Evolutionary conservation across 805 yeast species (phyloP).

Genomic region (Candida maesae): DNA sequence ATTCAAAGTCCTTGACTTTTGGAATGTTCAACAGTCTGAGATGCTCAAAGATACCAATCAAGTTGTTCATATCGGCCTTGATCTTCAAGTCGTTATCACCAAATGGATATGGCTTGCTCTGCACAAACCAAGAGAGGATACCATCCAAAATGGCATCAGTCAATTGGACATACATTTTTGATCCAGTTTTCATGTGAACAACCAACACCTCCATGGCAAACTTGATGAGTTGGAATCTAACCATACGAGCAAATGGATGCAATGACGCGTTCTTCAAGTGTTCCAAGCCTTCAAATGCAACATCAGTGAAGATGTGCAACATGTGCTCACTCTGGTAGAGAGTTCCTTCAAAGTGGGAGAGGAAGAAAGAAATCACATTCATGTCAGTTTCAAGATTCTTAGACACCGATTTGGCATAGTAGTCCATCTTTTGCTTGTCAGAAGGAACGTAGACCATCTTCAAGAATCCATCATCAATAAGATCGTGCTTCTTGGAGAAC

Average conservation of each 20-base stretch:
- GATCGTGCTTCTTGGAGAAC: constrained; percentile 54
- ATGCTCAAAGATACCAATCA: constrained; percentile 45
- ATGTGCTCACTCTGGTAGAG: constrained; percentile 67
- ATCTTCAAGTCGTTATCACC: constrained; percentile 77
- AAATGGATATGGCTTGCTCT: constrained; percentile 64
- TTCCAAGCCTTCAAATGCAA: constrained; percentile 52
- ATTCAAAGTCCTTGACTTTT: constrained; percentile 28
- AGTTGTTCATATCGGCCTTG: constrained; percentile 59
- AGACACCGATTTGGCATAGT: constrained; percentile 45
- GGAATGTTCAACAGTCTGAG: constrained; percentile 14
- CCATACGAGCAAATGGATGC: constrained; percentile 78
- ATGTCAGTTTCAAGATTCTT: constrained; percentile 62
- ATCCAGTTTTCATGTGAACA: constrained; percentile 47
- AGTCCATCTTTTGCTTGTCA: constrained; percentile 54
- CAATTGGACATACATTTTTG: constrained; percentile 43
- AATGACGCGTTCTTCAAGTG: constrained; percentile 56
- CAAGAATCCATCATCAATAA: constrained; percentile 54
- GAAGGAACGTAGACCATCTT: constrained; percentile 91
- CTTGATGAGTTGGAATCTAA: constrained; percentile 68
- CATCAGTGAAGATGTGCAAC: constrained; percentile 62
- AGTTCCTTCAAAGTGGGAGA: constrained; percentile 78
- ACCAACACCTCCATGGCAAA: constrained; percentile 64
- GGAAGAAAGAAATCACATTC: constrained; percentile 60
- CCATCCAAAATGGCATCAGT: constrained; percentile 53
- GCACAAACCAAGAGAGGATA: constrained; percentile 74